phyloP scores from a whole-genome alignment of 2,329 filamentous ascomycete species.

The Aurifilum marmelostoma region DNA sequence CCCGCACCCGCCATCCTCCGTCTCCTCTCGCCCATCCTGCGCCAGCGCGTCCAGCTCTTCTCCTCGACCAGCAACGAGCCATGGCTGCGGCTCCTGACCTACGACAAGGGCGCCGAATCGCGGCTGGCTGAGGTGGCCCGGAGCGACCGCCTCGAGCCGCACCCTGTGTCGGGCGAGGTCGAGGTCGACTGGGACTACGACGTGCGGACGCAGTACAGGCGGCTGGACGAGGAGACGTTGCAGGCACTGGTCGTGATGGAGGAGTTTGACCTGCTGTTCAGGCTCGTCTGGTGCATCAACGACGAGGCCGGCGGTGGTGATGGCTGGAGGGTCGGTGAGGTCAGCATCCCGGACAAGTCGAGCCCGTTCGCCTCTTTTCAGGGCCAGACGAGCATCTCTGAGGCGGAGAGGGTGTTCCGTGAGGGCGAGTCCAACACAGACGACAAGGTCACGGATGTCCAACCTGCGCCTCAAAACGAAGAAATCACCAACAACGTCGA shows the following conservation, averaged over 20 bases:
- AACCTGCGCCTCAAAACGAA: conserved; percentile 29
- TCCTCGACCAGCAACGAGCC: conserved; percentile 62
- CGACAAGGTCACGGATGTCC: conserved; percentile 27
- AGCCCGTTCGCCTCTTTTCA: conserved; percentile 59
- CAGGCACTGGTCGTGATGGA: conserved; percentile 66
- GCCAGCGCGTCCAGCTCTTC: conserved; percentile 68
- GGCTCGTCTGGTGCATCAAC: conserved; percentile 70
- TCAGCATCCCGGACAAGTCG: conserved; percentile 61
- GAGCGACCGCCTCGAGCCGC: conserved; percentile 71
- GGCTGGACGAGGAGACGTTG: conserved; percentile 76
- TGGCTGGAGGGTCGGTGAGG: conserved; percentile 74
- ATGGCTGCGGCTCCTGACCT: conserved; percentile 75
- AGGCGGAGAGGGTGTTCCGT: conserved; percentile 63
- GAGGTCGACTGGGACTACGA: conserved; percentile 73
- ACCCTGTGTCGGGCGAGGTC: conserved; percentile 78
- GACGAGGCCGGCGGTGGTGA: conserved; percentile 64
- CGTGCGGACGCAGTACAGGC: conserved; percentile 63
- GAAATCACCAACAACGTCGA: conserved; percentile 30
- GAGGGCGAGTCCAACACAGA: conserved; percentile 38
- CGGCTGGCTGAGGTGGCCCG: conserved; percentile 64
- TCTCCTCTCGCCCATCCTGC: conserved; percentile 66
- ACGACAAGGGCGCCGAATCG: conserved; percentile 60
- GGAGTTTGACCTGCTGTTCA: conserved; percentile 63
- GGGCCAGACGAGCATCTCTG: conserved; percentile 54
- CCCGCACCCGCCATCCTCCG: conserved; percentile 61